Evolutionary conservation across 2,329 filamentous ascomycete species (phyloP), one percentile per base, ranked within the genome.

Genomic region (Cercospora sp.): DNA sequence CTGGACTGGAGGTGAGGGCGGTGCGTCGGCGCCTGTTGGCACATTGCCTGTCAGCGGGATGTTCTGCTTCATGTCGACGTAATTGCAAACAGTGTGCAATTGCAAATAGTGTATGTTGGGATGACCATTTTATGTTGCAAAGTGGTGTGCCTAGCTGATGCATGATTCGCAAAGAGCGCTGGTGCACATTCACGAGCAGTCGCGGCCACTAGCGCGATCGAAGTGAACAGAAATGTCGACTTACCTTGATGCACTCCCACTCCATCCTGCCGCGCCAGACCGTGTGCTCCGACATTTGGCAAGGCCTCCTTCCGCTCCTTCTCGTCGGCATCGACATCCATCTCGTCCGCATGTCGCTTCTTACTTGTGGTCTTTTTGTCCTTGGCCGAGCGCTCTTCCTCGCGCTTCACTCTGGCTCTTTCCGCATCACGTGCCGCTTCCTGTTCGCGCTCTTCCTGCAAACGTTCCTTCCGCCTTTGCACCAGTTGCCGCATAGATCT

Each of bases 271-370:
- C 87, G 82, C 9, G 87, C 84, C 30, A 90, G 67, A 63, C 85
- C 86, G 80, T 90, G 89, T 13, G 88, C 88, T 57, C 89, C 89
- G 71, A 88, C 85, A 36, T 84, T 83, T 5, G 76, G 75, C 67
- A 75, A 63, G 53, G 87, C 89, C 82, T 92, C 93, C 84, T 92
- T 93, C 72, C 90, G 85, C 78, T 94, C 93, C 76, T 87, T 86
- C 74, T 87, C 75, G 30, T 79, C 79, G 79, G 84, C 77, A 53
- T 75, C 74, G 60, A 80, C 74, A 67, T 84, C 75, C 68, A 73
- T 75, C 61, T 78, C 76, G 82, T 76, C 76, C 36, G 73, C 72
- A 60, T 67, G 73, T 28, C 74, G 68, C 73, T 77, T 77, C 69
- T 71, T 71, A 61, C 68, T 69, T 31, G 66, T 68, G 28, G 33